These are phyloP conservation scores for Solanum raphanifolium DNA, from an alignment of 257 asterid genomes.

Conservation along the genomic window DNA sequence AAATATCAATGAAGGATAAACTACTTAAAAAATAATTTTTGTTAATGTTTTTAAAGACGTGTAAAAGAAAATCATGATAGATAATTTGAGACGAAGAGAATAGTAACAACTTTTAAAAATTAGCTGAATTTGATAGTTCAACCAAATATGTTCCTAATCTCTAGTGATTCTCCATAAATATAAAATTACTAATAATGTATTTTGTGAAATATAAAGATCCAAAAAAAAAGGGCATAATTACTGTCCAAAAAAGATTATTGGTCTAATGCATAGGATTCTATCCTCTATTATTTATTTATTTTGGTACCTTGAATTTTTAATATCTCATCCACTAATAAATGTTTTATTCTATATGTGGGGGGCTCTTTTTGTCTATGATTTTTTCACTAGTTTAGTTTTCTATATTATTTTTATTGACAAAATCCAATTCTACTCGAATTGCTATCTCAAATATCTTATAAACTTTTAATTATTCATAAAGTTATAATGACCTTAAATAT, in stretches of 20 bases:
- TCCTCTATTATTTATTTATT: neutral
- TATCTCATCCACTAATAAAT: neutral
- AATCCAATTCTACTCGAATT: neutral
- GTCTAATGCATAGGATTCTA: neutral
- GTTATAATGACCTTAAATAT: neutral
- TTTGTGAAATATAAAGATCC: neutral
- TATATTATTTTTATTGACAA: neutral
- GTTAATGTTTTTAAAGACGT: too few species aligned
- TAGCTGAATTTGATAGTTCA: neutral
- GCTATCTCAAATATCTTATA: neutral
- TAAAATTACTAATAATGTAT: neutral
- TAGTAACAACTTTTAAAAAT: neutral
- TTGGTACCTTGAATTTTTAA: neutral
- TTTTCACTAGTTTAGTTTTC: neutral
- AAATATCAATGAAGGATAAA: too few species aligned
- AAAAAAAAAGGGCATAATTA: neutral
- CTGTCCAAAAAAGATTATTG: neutral
- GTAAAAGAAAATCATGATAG: too few species aligned
- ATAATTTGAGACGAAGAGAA: too few species aligned
- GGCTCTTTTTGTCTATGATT: neutral
- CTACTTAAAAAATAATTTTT: too few species aligned
- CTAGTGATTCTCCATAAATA: neutral
- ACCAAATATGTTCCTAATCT: neutral
- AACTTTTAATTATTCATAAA: too few species aligned
- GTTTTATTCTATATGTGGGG: neutral